phyloP scores from a whole-genome alignment of 192 early-diverging fungal genomes.

The Backusella sp. region DNA sequence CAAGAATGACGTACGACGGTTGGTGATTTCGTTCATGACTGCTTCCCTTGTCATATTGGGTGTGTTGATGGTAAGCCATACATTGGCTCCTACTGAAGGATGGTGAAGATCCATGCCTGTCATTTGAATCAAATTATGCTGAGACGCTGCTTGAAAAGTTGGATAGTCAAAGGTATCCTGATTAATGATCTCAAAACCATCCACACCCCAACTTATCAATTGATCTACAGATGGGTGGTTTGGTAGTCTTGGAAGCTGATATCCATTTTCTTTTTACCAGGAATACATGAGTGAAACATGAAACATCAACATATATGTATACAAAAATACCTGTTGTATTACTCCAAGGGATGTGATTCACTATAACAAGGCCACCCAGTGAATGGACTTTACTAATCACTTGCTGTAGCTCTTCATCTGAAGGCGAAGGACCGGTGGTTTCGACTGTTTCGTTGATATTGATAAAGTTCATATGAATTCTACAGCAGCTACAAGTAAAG shows the following conservation, averaged over 20 bases:
- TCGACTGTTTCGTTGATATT: slow-evolving; percentile 57
- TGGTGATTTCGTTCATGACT: slow-evolving; percentile 58
- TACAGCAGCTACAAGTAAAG: slow-evolving; percentile 48
- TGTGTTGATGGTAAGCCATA: slow-evolving; percentile 60
- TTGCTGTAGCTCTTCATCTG: slow-evolving; percentile 55
- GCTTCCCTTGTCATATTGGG: slow-evolving; percentile 40
- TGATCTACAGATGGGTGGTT: slow-evolving; percentile 58
- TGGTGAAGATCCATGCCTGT: slow-evolving; percentile 68
- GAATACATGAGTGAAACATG: neutral
- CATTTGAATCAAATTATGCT: slow-evolving; percentile 52
- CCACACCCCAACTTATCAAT: slow-evolving; percentile 65
- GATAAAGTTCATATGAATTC: slow-evolving; percentile 73
- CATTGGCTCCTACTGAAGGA: slow-evolving; percentile 53
- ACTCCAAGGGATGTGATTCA: slow-evolving; percentile 80
- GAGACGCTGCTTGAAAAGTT: slow-evolving; percentile 51
- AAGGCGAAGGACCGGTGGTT: slow-evolving; percentile 49
- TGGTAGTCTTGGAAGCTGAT: slow-evolving; percentile 54
- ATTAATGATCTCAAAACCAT: slow-evolving; percentile 70
- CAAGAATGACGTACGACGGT: slow-evolving; percentile 58
- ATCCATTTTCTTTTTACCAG: slow-evolving; percentile 43
- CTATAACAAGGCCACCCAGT: slow-evolving; percentile 68
- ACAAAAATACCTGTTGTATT: slow-evolving; percentile 50
- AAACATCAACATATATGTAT: neutral
- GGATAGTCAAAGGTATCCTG: slow-evolving; percentile 57
- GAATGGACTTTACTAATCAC: slow-evolving; percentile 61